Evolutionary conservation across 164 flowering plant species (phyloP), one percentile per base, ranked within the genome.

Genomic region (Piper betle): DNA sequence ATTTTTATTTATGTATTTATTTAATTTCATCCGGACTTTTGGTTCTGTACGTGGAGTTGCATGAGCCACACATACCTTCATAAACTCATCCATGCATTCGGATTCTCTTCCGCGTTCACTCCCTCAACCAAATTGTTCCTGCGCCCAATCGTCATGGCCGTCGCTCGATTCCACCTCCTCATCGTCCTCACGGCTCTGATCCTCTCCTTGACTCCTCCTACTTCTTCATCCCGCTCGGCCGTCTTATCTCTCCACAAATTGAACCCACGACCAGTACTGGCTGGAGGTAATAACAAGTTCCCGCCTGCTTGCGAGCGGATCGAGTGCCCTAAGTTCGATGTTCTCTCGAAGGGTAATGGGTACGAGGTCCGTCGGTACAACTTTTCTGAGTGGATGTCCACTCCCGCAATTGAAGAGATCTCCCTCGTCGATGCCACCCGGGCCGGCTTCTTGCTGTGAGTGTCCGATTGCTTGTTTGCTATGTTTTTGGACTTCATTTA

Each of bases 281-380:
- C 48, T 48, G 5, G 33, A 54, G 56, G 18, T 0, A 13, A 59
- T 1, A 73, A 62, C 1, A 39, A 52, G 25, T 59, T 59, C 52
- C 88, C 91, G 1, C 82, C 89, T 1, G 19, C 91, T 0, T 92
- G 98, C 68, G 67, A 39, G 53, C 81, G 87, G 18, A 92, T 92
- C 20, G 98, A 92, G 77, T 92, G 96, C 63, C 98, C 96, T 0
- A 71, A 53, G 55, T 85, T 66, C 61, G 87, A 80, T 37, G 72
- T 82, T 20, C 55, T 84, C 58, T 67, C 75, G 4, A 46, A 17
- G 0, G 95, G 84, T 25, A 71, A 84, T 68, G 95, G 83, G 40
- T 92, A 67, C 55, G 96, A 92, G 53, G 85, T 92, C 52, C 85
- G 98, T 4, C 79, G 85, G 12, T 92, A 85, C 46, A 75, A 83